Evolutionary conservation across 1,284 basidiomycete species (phyloP).

Genomic region (Cryptococcus hybrid): DNA sequence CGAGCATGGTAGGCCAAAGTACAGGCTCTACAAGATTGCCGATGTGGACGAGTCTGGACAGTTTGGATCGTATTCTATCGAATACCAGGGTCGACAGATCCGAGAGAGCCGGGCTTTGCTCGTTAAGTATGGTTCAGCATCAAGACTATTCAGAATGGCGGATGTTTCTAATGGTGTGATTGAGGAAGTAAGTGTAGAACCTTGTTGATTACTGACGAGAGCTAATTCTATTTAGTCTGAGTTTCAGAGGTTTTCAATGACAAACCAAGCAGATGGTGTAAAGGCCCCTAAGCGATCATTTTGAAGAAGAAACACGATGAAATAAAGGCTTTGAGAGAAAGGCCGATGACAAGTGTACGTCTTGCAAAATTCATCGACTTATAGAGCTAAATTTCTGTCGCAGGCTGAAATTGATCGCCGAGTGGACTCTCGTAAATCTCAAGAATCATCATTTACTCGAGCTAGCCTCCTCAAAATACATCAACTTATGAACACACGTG

Average conservation of each 20-base stretch:
- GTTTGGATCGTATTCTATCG: slow-evolving; percentile 65
- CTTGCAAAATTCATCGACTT: not conserved
- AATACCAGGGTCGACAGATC: slow-evolving; percentile 54
- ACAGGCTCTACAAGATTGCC: slow-evolving; percentile 75
- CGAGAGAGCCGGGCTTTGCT: slow-evolving; percentile 62
- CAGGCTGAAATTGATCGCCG: slow-evolving; percentile 65
- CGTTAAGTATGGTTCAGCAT: slow-evolving; percentile 66
- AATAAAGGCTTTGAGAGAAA: slow-evolving; percentile 59
- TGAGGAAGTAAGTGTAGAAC: slow-evolving; percentile 54
- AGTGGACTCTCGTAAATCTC: slow-evolving; percentile 52
- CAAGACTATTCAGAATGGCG: slow-evolving; percentile 66
- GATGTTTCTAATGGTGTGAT: slow-evolving; percentile 73
- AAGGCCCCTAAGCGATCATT: slow-evolving; percentile 65
- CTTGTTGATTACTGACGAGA: not conserved
- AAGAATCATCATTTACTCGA: slow-evolving; percentile 26
- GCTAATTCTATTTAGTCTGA: slow-evolving; percentile 59
- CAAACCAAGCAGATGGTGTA: slow-evolving; percentile 59
- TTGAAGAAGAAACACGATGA: slow-evolving; percentile 65
- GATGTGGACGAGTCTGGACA: slow-evolving; percentile 18
- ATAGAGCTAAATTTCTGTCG: slow-evolving; percentile 42
- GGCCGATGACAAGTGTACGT: slow-evolving; percentile 71
- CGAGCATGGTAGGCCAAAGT: slow-evolving; percentile 61
- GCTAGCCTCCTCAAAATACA: slow-evolving; percentile 49
- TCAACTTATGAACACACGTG: slow-evolving; percentile 57
- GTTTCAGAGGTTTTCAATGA: slow-evolving; percentile 61